Evolutionary conservation across 2,329 filamentous ascomycete genomes (phyloP).

Genomic region (Coniosporium tulheliwenetii): DNA sequence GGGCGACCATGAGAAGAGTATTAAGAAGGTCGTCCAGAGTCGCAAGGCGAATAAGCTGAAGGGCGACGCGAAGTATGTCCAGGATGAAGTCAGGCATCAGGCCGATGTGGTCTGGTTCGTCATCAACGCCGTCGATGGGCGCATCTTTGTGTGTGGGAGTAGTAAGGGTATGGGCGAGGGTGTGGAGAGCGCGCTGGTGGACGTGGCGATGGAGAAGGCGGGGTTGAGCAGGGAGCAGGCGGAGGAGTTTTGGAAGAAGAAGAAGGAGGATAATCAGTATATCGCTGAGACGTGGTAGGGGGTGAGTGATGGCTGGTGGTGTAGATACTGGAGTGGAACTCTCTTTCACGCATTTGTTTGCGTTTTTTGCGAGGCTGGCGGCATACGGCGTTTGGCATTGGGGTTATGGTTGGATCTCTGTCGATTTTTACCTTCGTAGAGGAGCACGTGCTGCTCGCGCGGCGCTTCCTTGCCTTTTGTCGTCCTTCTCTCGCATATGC

Average conservation of each 20-base stretch:
- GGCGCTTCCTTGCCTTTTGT: too few species aligned
- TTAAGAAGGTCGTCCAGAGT: constrained; percentile 35
- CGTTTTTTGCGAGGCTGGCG: too few species aligned
- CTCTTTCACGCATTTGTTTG: too few species aligned
- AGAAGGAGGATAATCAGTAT: constrained; percentile 87
- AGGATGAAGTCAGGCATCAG: constrained; percentile 83
- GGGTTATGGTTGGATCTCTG: too few species aligned
- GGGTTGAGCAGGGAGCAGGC: constrained; percentile 73
- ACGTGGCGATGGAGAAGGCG: constrained; percentile 87
- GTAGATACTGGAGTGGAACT: too few species aligned
- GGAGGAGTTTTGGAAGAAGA: constrained; percentile 73
- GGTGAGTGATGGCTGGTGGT: background rate
- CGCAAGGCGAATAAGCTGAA: constrained; percentile 41
- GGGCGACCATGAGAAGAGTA: constrained; percentile 62
- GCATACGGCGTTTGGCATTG: too few species aligned
- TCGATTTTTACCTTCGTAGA: too few species aligned
- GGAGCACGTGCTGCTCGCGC: too few species aligned
- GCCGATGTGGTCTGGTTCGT: constrained; percentile 98
- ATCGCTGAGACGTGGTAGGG: constrained; percentile 47
- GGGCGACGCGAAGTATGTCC: constrained; percentile 75
- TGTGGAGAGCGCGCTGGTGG: constrained; percentile 72
- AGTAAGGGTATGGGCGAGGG: constrained; percentile 96
- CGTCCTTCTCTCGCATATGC: too few species aligned
- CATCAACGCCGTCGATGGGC: constrained; percentile 87
- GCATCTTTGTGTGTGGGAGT: constrained; percentile 91